Conservation (phyloP, 305 asterid genomes). For the Vinca major region DNA sequence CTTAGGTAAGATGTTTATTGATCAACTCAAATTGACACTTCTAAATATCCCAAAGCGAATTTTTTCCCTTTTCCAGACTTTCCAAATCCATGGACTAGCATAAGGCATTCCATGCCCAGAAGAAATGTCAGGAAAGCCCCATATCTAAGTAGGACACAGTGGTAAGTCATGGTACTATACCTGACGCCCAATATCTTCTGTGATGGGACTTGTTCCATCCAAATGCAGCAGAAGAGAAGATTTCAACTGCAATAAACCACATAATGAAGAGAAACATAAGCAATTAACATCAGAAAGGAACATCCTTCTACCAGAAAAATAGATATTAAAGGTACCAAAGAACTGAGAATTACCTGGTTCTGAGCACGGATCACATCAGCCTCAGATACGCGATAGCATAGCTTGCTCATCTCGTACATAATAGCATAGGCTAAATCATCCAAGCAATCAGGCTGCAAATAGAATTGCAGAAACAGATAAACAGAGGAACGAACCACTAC, state of each 20-base stretch:
- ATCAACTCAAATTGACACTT: not conserved
- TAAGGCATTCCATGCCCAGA: not conserved
- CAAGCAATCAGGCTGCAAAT: conserved; percentile 75
- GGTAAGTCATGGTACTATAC: conserved; percentile 19
- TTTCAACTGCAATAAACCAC: conserved; percentile 52
- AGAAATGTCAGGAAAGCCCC: not conserved
- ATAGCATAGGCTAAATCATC: conserved; percentile 77
- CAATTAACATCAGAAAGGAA: not conserved
- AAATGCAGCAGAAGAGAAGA: conserved; percentile 86
- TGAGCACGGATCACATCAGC: conserved; percentile 86
- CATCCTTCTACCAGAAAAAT: not conserved
- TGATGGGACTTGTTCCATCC: conserved; percentile 86
- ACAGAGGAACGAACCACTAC: not conserved
- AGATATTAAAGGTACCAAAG: not conserved
- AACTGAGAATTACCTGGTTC: conserved; percentile 53
- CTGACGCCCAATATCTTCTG: conserved; percentile 98
- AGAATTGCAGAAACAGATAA: conserved; percentile 8
- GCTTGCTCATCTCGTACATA: conserved; percentile 63
- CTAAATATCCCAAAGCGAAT: not conserved
- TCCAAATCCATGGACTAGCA: not conserved
- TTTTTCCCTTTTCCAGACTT: not conserved
- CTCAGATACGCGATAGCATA: conserved; percentile 71
- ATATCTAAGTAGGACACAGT: not conserved
- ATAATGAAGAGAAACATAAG: conserved; percentile 13
- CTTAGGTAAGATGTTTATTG: not conserved